phyloP scores from a whole-genome alignment of 306 rosid genomes.

The Rosa chinensis region DNA sequence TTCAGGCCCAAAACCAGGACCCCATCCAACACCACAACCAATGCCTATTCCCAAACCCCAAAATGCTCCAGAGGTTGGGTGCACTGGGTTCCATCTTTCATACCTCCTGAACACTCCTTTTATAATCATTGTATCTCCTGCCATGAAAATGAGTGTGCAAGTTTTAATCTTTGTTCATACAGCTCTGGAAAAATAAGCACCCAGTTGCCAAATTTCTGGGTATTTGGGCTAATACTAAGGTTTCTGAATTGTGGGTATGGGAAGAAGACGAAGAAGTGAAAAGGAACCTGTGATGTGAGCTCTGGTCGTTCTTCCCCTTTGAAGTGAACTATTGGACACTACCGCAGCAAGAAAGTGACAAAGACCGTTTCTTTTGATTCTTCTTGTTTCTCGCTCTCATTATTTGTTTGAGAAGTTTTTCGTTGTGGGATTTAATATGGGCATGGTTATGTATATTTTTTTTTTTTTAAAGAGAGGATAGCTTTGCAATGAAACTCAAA shows the following conservation, averaged over 20 bases:
- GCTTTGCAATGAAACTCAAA: too few relatives aligned
- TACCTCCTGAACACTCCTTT: constrained; percentile 71
- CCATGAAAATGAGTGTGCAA: background rate
- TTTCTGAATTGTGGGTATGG: background rate
- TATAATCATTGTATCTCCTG: constrained; percentile 69
- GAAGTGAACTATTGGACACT: background rate
- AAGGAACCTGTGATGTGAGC: background rate
- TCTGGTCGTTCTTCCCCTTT: background rate
- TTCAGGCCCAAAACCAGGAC: constrained; percentile 99
- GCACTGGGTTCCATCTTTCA: constrained; percentile 89
- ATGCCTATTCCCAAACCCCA: constrained; percentile 95
- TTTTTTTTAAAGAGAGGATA: too few relatives aligned
- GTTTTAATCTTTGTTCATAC: background rate
- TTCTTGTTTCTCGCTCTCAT: background rate
- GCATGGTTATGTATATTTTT: too few relatives aligned
- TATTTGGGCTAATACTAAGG: background rate
- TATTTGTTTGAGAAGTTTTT: background rate
- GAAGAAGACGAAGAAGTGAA: background rate
- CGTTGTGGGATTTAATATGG: background rate
- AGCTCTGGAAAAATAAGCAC: background rate
- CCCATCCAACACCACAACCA: constrained; percentile 99
- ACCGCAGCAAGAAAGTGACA: background rate
- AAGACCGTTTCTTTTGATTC: constrained; percentile 1
- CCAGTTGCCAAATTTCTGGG: background rate
- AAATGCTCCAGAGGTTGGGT: constrained; percentile 87